A percentile compares a stretch with the other conserved stretches of the same genome.
These are phyloP conservation scores for Pholiota microspora DNA, from an alignment of 768 basidiomycete genomes.

Conservation along the genomic window DNA sequence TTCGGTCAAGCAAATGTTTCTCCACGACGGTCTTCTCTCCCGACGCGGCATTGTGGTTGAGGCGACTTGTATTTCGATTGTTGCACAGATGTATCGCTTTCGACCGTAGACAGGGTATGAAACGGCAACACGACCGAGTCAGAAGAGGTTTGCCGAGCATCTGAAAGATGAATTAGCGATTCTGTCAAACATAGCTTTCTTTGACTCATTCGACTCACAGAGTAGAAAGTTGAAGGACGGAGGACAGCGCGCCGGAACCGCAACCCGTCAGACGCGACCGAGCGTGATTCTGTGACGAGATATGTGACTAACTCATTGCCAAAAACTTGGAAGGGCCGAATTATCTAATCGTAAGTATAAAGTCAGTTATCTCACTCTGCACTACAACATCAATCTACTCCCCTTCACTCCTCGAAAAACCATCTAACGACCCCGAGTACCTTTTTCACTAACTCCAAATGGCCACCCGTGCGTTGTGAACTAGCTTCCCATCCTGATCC, in stretches of 20 bases:
- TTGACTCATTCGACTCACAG: background rate
- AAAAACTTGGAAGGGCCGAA: constrained; percentile 10
- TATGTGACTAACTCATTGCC: constrained; percentile 16
- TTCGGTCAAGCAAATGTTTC: constrained; percentile 64
- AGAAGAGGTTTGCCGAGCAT: constrained; percentile 9
- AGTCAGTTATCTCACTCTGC: constrained; percentile 13
- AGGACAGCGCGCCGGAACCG: constrained; percentile 7
- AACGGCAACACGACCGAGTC: constrained; percentile 15
- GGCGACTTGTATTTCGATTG: background rate
- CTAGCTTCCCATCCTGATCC: background rate
- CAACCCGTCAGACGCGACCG: constrained; percentile 6
- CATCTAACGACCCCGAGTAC: background rate
- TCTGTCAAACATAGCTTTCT: background rate
- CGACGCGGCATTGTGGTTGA: constrained; percentile 12
- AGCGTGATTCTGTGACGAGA: constrained; percentile 24
- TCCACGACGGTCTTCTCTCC: constrained; percentile 45
- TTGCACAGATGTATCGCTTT: background rate
- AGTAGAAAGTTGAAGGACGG: background rate
- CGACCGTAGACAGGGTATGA: background rate
- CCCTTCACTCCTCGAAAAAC: constrained; percentile 5
- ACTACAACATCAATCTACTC: constrained; percentile 12
- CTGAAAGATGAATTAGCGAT: background rate
- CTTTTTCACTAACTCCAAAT: constrained; percentile 25
- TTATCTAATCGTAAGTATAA: constrained; percentile 26
- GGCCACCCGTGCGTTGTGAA: constrained; percentile 44